Conservation (phyloP, 2,329 filamentous ascomycete species). For the Aspergillus japonicus region DNA sequence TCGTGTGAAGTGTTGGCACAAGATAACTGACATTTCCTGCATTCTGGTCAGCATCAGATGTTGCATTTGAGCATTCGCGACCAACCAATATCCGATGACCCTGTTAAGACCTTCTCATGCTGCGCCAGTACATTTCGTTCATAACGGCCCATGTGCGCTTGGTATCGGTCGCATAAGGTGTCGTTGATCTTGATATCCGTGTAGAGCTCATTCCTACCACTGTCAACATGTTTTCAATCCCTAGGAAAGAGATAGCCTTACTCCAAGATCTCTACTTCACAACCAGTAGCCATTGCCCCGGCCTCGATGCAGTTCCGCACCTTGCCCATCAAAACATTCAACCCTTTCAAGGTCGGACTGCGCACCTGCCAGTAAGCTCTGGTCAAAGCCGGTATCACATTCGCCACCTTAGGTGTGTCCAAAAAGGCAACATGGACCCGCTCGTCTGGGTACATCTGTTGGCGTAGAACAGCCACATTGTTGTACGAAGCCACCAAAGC, state of each 20-base stretch:
- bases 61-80: neutral
- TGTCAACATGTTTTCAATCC: neutral
- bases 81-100: conserved; percentile 50
- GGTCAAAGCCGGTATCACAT: conserved; percentile 56
- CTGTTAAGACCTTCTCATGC: conserved; percentile 41
- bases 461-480: conserved; percentile 53
- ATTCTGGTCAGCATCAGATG: neutral
- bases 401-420: conserved; percentile 54
- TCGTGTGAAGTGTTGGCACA: conserved; percentile 51
- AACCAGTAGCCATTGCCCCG: conserved; percentile 37
- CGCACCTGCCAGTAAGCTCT: conserved; percentile 49
- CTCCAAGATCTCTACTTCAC: conserved; percentile 33
- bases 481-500: conserved; percentile 51
- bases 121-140: conserved; percentile 39
- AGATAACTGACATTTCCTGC: conserved; percentile 52
- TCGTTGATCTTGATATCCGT: conserved; percentile 49
- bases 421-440: conserved; percentile 57
- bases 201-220: conserved; percentile 35
- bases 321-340: conserved; percentile 32
- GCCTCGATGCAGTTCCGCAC: conserved; percentile 38
- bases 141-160: conserved; percentile 45
- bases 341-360: conserved; percentile 43
- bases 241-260: conserved; percentile 11
- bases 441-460: conserved; percentile 55
- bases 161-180: conserved; percentile 46